Evolutionary conservation across 1,284 basidiomycete species (phyloP), one percentile per base, ranked within the genome.

Genomic region (Tranzscheliella williamsii): DNA sequence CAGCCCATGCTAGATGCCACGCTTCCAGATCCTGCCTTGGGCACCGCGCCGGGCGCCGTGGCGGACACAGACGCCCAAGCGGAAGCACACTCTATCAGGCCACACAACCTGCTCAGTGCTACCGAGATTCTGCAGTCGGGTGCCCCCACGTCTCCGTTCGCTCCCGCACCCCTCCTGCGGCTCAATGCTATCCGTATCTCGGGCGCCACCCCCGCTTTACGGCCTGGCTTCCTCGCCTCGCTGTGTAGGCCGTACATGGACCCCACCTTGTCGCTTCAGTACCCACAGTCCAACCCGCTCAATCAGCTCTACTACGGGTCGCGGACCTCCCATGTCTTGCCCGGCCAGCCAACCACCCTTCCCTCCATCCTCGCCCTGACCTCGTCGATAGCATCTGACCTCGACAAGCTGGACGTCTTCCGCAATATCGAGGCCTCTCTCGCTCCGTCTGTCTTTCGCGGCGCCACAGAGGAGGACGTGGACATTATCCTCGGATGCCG

Each of bases 121-220:
- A 67, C 65, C 17, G 40, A 67, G 38, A 29, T 62, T 4, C 36
- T 69, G 4, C 54, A 70, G 27, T 27, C 38, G 21, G 27, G 42
- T 9, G 24, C 35, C 3, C 31, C 41, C 0, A 16, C 29, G 4
- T 48, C 42, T 3, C 48, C 48, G 13, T 61, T 66, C 21, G 41
- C 57, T n/a, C 48, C 57, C 8, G 47, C 54, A 4, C 66, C 66
- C 5, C 62, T 57, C 23, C 53, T 77, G 24, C 52, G 70, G 22
- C 83, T 93, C 30, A 84, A 86, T 4, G 82, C 87, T 1, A 87
- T 97, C 31, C 87, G 87, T 49, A 84, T 97, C 17, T 83, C 87
- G 47, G 91, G 91, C 42, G 85, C 90, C 0, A 79, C 80, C 2
- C 79, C 83, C 27, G 42, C 48, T 1, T 92, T 92, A 0, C 85